Base-by-base conservation (phyloP, 1,284 basidiomycete species). In the Thelephora terrestris region DNA sequence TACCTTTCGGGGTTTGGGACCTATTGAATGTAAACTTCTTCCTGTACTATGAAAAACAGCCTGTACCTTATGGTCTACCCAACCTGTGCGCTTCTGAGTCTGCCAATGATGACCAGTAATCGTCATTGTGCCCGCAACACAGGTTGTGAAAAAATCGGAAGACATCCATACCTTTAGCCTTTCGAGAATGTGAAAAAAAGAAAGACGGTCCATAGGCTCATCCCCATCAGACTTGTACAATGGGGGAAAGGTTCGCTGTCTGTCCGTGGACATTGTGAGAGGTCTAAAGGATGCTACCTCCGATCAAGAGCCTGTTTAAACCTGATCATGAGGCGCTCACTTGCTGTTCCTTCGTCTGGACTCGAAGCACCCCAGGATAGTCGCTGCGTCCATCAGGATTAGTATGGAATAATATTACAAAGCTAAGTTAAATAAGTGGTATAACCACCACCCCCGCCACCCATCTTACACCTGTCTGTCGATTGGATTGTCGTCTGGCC, bases 71-170 rank as follows among this genome's bases (percentile, higher is more conserved):
- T 90, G 76, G 54, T 92, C 76, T 23, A 92, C 77, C 92, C 93
- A 96, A 52, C 92, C 93, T 0, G 91, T 94, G n/a, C 92, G 74
- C 64, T 93, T 94, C 62, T 95, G 90, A 0, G 88, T 91, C 90
- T 93, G 55, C 20, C 47, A 10, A 34, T n/a, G 16, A 4, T 14
- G n/a, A 44, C 7, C 42, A 34, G 18, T 23, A n/a, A 27, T 18
- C 36, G n/a, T 20, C 3, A 43, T n/a, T 25, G 10, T 12, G 32
- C 38, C 34, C 38, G 14, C 18, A n/a, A n/a, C 14, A 16, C 25
- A 36, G 23, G 27, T 24, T 36, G 17, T 16, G 10, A 37, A 12
- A 35, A 43, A n/a, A 52, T 32, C 45, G 45, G 36, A 14, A 47
- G 14, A 47, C 39, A 21, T n/a, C 17, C 58, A 17, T 42, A 89